Conservation (phyloP, 768 basidiomycete genomes). For the Lepiota brunneoincarnata region DNA sequence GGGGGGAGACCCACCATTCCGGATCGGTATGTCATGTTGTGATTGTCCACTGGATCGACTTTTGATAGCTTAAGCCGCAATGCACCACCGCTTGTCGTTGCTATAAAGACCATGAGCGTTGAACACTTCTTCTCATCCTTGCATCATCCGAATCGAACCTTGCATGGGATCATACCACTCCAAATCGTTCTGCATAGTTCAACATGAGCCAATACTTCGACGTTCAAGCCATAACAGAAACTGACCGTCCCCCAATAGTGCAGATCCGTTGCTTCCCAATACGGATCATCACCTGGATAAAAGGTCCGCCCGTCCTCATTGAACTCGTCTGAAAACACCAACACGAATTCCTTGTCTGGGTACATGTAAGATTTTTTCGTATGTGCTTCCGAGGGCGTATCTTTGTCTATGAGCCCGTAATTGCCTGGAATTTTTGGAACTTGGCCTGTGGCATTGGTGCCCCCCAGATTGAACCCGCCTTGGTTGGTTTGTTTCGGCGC, state of each 20-base stretch:
- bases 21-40: slow-evolving; percentile 68
- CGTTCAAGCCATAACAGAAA: slow-evolving; percentile 10
- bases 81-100: slow-evolving; percentile 68
- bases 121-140: neutral
- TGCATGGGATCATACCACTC: slow-evolving; percentile 78
- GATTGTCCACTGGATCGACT: slow-evolving; percentile 39
- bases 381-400: slow-evolving; percentile 59
- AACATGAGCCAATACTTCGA: neutral
- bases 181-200: slow-evolving; percentile 43
- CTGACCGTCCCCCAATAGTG: slow-evolving; percentile 68
- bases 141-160: slow-evolving; percentile 20
- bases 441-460: slow-evolving; percentile 70
- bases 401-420: slow-evolving; percentile 66
- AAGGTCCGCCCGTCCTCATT: slow-evolving; percentile 69
- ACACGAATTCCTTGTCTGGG: slow-evolving; percentile 43
- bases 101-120: slow-evolving; percentile 18
- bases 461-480: slow-evolving; percentile 70
- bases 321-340: slow-evolving; percentile 85
- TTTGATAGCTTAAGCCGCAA: slow-evolving; percentile 67
- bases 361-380: slow-evolving; percentile 54
- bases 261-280: slow-evolving; percentile 56
- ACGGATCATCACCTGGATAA: slow-evolving; percentile 68
- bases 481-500: slow-evolving; percentile 37
- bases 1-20: slow-evolving; percentile 39
- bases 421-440: slow-evolving; percentile 52